Conservation (phyloP, 331 rosid genomes). For the Dryas integrifolia region DNA sequence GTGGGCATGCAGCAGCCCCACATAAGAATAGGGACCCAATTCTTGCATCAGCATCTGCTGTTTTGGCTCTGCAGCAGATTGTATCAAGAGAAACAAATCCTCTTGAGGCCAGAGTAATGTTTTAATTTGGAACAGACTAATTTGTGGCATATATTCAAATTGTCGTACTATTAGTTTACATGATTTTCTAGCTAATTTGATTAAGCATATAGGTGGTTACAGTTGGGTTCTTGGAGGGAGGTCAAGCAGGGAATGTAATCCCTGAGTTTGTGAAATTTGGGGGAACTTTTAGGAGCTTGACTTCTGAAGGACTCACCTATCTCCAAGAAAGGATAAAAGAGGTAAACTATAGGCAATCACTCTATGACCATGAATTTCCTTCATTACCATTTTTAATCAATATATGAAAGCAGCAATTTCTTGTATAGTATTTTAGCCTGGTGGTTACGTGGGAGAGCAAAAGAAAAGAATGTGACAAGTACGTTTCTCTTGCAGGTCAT, state of each 20-base stretch:
- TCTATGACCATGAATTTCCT: background rate
- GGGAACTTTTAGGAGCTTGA: constrained; percentile 29
- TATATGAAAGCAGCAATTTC: background rate
- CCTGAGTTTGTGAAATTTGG: constrained; percentile 25
- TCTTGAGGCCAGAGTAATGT: constrained; percentile 24
- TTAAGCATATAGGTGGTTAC: constrained; percentile 23
- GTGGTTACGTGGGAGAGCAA: too few species aligned
- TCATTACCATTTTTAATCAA: background rate
- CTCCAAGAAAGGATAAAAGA: constrained; percentile 27
- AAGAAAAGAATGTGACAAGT: background rate
- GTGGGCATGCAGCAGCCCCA: constrained; percentile 31
- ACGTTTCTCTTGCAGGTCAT: constrained; percentile 28
- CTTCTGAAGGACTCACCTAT: constrained; percentile 18
- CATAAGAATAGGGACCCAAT: constrained; percentile 25
- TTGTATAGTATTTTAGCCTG: too few species aligned
- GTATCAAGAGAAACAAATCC: constrained; percentile 33
- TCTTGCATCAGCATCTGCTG: constrained; percentile 25
- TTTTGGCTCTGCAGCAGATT: constrained; percentile 31
- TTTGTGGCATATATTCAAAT: background rate
- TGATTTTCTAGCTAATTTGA: background rate
- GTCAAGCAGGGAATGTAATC: constrained; percentile 28
- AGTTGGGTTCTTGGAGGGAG: constrained; percentile 26
- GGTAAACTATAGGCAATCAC: constrained; percentile 14
- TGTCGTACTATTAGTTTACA: background rate
- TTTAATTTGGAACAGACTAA: background rate